Percentiles rank a stretch among this genome's conserved stretches.
Evolutionary conservation across 2,329 filamentous ascomycete genomes (phyloP).

Genomic region (Clarireedia paspali): DNA sequence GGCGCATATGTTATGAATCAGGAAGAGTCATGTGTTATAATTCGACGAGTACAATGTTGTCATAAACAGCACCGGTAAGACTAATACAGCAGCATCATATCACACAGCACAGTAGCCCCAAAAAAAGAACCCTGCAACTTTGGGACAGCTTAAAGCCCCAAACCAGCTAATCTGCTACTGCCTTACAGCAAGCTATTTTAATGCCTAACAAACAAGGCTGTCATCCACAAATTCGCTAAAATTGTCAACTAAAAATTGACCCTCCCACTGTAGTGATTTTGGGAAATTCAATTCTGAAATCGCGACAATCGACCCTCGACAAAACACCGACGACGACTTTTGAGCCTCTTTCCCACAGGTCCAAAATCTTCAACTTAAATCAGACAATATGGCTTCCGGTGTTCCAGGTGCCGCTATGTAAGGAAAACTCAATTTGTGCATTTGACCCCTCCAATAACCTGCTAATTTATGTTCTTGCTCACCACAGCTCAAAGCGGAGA

Average conservation of each 20-base stretch:
- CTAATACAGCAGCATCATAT: too few relatives aligned
- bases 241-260: slow-evolving; percentile 2
- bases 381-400: slow-evolving; percentile 32
- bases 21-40: neutral
- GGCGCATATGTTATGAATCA: neutral
- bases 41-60: neutral
- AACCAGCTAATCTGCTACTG: neutral
- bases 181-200: neutral
- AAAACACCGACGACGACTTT: slow-evolving; percentile 24
- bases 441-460: neutral
- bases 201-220: neutral
- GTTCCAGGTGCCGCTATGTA: slow-evolving; percentile 32
- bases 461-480: neutral
- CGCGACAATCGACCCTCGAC: slow-evolving; percentile 7
- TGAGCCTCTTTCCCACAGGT: slow-evolving; percentile 21
- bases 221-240: slow-evolving; percentile 3
- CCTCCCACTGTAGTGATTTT: slow-evolving; percentile 6
- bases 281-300: slow-evolving; percentile 2
- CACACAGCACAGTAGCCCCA: too few relatives aligned
- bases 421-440: slow-evolving; percentile 11
- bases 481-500: slow-evolving; percentile 74
- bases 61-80: neutral
- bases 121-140: too few relatives aligned
- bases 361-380: slow-evolving; percentile 20
- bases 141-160: too few relatives aligned